Evolutionary conservation across 805 yeast species (phyloP), one percentile per base, ranked within the genome.

Genomic region (Barnettozyma californica): DNA sequence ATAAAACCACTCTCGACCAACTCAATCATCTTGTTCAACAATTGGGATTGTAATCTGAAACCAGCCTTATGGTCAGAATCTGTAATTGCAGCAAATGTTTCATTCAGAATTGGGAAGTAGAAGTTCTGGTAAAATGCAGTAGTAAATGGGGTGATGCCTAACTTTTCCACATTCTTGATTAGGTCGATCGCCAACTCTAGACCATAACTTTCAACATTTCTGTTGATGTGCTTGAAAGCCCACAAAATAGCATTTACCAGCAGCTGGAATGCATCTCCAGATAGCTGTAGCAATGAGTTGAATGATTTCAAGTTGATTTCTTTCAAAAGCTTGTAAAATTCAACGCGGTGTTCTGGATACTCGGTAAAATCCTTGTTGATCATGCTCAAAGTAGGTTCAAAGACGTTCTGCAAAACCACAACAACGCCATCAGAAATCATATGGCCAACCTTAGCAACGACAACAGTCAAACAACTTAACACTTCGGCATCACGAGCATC

Each of bases 401-500:
- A 94, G 13, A 94, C 96, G 68, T 84, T 85, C 62, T 89, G 96
- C 55, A 94, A 72, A 51, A 94, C 88, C 47, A 82, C 69, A 26
- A 92, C 88, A 45, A 94, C 92, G 53, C 94, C 95, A 53, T 87
- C 92, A 25, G 96, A 90, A 50, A 92, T 88, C 75, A 84, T 69
- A 53, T 78, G 85, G 11, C 97, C 97, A 50, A 90, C 95, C 63
- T 89, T 85, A 26, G 81, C 74, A 25, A 94, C 95, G 48, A 94
- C 78, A 1, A 96, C 88, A 9, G 96, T 82, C 81, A 94, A 84
- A 76, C 98, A 91, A 68, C 87, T 88, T 66, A 94, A 76, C 5
- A 94, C 99, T 69, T 94, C 99, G 8, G 97, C 96, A 70, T 94
- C 99, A 64, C 98, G 83, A 9, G 97, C 97, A 70, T 90, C 96